phyloP scores from a whole-genome alignment of 2,329 filamentous ascomycete genomes.

The Pseudogymnoascus sp. region DNA sequence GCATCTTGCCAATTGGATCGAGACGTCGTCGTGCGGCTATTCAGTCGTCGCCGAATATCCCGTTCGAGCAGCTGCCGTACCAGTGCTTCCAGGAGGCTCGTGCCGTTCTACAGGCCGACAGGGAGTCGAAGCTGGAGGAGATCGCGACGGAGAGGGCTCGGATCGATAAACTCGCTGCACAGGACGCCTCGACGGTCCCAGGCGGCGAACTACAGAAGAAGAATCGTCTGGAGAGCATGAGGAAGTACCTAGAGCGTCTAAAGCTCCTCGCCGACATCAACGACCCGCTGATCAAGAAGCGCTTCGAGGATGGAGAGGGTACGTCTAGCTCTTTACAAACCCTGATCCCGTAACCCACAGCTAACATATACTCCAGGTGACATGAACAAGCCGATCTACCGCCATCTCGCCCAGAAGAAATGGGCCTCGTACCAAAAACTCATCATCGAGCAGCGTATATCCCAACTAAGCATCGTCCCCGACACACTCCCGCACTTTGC shows the following conservation, averaged over 20 bases:
- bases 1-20: conserved; percentile 69
- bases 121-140: conserved; percentile 67
- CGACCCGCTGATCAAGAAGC: conserved; percentile 86
- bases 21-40: conserved; percentile 72
- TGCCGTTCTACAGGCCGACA: conserved; percentile 70
- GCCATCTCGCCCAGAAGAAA: conserved; percentile 75
- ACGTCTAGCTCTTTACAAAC: conserved; percentile 25
- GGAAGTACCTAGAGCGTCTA: conserved; percentile 62
- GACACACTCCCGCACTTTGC: conserved; percentile 78
- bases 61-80: conserved; percentile 90
- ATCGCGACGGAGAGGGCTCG: conserved; percentile 60
- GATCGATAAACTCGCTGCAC: conserved; percentile 58
- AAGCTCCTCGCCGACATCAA: conserved; percentile 93
- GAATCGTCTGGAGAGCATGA: conserved; percentile 59
- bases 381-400: conserved; percentile 95
- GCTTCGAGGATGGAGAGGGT: conserved; percentile 88
- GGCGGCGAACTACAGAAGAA: conserved; percentile 60
- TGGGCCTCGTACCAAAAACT: conserved; percentile 78
- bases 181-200: conserved; percentile 45
- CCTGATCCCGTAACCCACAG: neutral
- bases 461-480: conserved; percentile 78
- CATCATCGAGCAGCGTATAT: conserved; percentile 75
- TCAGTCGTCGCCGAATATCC: conserved; percentile 53
- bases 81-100: conserved; percentile 97
- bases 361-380: conserved; percentile 52